phyloP scores from a whole-genome alignment of 2,329 filamentous ascomycete species.

The Pseudogymnoascus sp. region DNA sequence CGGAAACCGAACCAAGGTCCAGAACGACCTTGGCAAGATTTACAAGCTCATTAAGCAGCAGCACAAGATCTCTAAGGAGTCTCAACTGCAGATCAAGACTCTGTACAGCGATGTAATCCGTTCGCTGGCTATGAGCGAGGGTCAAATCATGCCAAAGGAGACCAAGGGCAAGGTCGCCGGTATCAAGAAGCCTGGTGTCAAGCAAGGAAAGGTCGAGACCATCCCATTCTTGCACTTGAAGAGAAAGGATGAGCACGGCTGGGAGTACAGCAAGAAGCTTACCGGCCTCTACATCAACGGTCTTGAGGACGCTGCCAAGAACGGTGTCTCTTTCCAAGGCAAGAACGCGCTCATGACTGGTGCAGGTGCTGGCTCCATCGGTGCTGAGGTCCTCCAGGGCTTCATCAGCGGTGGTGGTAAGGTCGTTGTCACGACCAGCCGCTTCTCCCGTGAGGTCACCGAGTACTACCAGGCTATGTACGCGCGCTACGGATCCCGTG shows the following conservation, averaged over 20 bases:
- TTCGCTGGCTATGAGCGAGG: constrained; percentile 95
- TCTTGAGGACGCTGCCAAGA: constrained; percentile 77
- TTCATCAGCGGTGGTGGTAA: constrained; percentile 94
- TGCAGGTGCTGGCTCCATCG: constrained; percentile 94
- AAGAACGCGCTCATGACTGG: constrained; percentile 98
- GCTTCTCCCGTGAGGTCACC: constrained; percentile 93
- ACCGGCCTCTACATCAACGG: constrained; percentile 89
- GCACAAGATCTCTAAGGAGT: constrained; percentile 93
- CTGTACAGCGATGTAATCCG: constrained; percentile 91
- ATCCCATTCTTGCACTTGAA: constrained; percentile 97
- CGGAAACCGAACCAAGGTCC: constrained; percentile 95
- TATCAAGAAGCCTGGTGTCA: constrained; percentile 47
- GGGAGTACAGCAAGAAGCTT: constrained; percentile 99
- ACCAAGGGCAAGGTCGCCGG: constrained; percentile 53
- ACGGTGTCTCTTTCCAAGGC: constrained; percentile 83
- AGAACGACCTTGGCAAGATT: constrained; percentile 87
- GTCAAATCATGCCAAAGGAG: constrained; percentile 88
- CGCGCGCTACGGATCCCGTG: constrained; percentile 82
- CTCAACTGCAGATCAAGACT: constrained; percentile 91
- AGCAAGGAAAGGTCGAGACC: constrained; percentile 80
- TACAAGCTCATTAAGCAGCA: constrained; percentile 99
- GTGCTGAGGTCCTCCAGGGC: constrained; percentile 91
- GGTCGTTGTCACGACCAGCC: constrained; percentile 91
- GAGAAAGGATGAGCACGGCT: constrained; percentile 85
- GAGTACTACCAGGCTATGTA: constrained; percentile 99